Evolutionary conservation across 495 filamentous ascomycete genomes (phyloP).

Genomic region (Aspergillus wentii): DNA sequence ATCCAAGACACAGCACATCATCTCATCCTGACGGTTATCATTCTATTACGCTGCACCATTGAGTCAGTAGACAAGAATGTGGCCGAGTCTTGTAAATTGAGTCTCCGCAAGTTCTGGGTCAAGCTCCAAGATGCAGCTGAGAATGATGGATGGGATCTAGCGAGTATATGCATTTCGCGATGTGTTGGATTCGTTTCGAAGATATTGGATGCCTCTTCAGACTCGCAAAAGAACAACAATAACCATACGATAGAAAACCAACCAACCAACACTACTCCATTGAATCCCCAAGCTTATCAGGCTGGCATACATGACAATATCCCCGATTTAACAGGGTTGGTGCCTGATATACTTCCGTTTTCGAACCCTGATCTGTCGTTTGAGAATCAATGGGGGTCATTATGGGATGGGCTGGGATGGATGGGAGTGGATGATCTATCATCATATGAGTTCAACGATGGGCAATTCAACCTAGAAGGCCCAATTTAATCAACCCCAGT

Average conservation of each 20-base stretch:
- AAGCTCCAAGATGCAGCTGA: conserved; percentile 22
- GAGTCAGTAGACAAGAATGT: conserved; percentile 15
- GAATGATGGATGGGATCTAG: conserved; percentile 31
- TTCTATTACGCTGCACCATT: conserved; percentile 22
- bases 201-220: too few relatives aligned
- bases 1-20: conserved; percentile 17
- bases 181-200: conserved; percentile 21
- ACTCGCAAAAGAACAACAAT: too few relatives aligned
- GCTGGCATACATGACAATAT: too few relatives aligned
- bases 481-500: too few relatives aligned
- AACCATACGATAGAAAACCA: too few relatives aligned
- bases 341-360: conserved; percentile 12
- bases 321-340: background rate
- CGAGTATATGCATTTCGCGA: conserved; percentile 24
- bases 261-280: too few relatives aligned
- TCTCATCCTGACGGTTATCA: conserved; percentile 16
- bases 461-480: too few relatives aligned
- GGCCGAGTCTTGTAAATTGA: conserved; percentile 11
- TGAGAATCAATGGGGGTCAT: conserved; percentile 10
- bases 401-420: conserved; percentile 9
- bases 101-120: conserved; percentile 16
- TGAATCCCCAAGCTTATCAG: too few relatives aligned
- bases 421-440: conserved; percentile 2
- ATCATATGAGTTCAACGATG: too few relatives aligned
- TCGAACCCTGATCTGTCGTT: conserved; percentile 13